Conservation (phyloP, 2,329 filamentous ascomycete species). For the Ambrosiella beaveri region DNA sequence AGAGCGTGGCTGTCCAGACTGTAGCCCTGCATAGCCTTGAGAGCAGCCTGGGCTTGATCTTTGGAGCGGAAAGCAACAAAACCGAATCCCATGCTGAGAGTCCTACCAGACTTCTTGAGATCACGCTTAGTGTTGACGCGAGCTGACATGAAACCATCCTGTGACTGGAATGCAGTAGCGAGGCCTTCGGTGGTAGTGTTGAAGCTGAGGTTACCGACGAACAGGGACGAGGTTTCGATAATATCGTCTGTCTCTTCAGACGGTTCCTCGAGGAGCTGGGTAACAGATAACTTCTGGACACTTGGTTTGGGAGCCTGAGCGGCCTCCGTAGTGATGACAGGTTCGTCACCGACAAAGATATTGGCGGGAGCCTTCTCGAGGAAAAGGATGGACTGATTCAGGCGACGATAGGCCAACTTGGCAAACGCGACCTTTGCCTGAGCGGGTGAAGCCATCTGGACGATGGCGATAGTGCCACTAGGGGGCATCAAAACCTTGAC, state of each 20-base stretch:
- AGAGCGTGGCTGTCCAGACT: conserved; percentile 77
- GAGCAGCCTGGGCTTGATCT: conserved; percentile 59
- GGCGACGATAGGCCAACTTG: conserved; percentile 69
- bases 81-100: conserved; percentile 92
- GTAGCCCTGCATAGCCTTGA: conserved; percentile 74
- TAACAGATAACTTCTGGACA: conserved; percentile 45
- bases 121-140: conserved; percentile 86
- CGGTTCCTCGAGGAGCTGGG: conserved; percentile 46
- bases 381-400: conserved; percentile 83
- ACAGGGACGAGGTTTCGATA: conserved; percentile 53
- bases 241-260: conserved; percentile 37
- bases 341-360: conserved; percentile 38
- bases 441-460: conserved; percentile 65
- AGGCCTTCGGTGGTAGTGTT: conserved; percentile 63
- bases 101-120: conserved; percentile 73
- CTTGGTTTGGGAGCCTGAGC: conserved; percentile 23
- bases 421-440: conserved; percentile 73
- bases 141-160: conserved; percentile 79
- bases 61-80: conserved; percentile 79
- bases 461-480: conserved; percentile 80
- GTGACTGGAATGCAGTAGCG: conserved; percentile 56
- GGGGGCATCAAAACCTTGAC: conserved; percentile 79
- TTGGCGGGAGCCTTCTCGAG: conserved; percentile 84
- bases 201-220: conserved; percentile 90
- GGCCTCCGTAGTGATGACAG: conserved; percentile 15